Evolutionary conservation across 2,329 filamentous ascomycete genomes (phyloP), one percentile per base, ranked within the genome.

Genomic region (Trichoderma arundinaceum): DNA sequence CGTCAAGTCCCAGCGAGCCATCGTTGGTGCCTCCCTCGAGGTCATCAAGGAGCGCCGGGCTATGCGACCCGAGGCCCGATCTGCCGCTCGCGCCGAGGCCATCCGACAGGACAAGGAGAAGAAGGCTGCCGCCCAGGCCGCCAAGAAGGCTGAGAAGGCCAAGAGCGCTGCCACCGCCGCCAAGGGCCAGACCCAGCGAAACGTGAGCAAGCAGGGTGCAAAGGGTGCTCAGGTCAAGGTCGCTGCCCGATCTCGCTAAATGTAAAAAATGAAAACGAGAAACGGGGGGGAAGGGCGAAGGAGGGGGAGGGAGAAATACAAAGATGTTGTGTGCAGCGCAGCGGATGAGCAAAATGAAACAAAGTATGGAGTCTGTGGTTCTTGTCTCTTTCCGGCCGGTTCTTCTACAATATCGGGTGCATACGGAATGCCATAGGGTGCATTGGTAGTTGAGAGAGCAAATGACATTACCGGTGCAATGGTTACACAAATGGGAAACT

Each of bases 131-230:
- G 87, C 88, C 70, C 90, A 92, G 83, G 91, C 88, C 80, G 89
- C 88, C 82, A 99, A 98, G 92, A 99, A 98, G 92, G 91, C 92
- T 68, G 94, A 98, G 85, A 99, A 99, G 92, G 95, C 95, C 77
- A 98, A 98, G 92, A 86, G 76, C 77, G 94, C 94, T 72, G 87
- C 90, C 74, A 76, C 74, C 69, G 87, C 89, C 73, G 83, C 89
- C 79, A 90, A 92, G 84, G 94, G 92, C 78, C 88, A 93, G 85
- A 85, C 87, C 73, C 81, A 83, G 77, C 89, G 91, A 82, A 92
- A 96, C 80, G 85, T 90, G 81, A 94, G 92, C 89, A 99, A 99
- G 92, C 92, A 97, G 88, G 93, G 92, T 78, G 90, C 92, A 73
- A 97, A 96, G 89, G 95, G 95, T 77, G 88, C 93, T 74, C 88